phyloP scores from a whole-genome alignment of 768 basidiomycete species.

The Pleurotus giganteus region DNA sequence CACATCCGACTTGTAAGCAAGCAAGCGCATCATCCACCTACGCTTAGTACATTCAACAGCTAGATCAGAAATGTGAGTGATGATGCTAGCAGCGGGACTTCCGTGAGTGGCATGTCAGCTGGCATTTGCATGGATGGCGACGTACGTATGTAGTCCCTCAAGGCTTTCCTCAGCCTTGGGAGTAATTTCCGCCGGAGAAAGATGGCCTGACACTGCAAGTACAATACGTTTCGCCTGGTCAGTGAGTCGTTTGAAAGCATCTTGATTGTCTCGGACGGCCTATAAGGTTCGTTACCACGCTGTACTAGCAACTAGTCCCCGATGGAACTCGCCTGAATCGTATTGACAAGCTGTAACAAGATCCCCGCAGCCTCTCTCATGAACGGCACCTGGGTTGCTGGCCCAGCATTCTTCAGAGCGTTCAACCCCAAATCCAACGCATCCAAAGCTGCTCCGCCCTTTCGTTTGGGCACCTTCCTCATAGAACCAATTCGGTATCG shows the following conservation, averaged over 20 bases:
- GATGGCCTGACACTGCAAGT: neutral
- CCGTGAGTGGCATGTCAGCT: neutral
- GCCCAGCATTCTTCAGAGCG: neutral
- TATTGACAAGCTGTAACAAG: neutral
- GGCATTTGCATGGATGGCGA: neutral
- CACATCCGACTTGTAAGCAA: neutral
- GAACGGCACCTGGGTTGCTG: neutral
- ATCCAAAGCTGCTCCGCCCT: neutral
- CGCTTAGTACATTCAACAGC: neutral
- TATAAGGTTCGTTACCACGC: neutral
- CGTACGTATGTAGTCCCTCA: neutral
- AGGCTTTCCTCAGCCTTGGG: neutral
- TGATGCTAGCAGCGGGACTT: neutral
- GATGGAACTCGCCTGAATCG: neutral
- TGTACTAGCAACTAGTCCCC: neutral
- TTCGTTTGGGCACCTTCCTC: neutral
- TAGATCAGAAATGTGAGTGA: neutral
- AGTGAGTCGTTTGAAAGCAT: neutral
- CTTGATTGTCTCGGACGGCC: conserved; percentile 7
- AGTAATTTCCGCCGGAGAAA: neutral
- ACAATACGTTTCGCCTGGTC: neutral
- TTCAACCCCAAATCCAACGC: neutral
- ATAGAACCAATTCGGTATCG: neutral
- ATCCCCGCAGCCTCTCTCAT: conserved; percentile 2
- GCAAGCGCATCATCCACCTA: neutral